Evolutionary conservation across 495 filamentous ascomycete genomes (phyloP).

Genomic region (Glutinoglossum americanum): DNA sequence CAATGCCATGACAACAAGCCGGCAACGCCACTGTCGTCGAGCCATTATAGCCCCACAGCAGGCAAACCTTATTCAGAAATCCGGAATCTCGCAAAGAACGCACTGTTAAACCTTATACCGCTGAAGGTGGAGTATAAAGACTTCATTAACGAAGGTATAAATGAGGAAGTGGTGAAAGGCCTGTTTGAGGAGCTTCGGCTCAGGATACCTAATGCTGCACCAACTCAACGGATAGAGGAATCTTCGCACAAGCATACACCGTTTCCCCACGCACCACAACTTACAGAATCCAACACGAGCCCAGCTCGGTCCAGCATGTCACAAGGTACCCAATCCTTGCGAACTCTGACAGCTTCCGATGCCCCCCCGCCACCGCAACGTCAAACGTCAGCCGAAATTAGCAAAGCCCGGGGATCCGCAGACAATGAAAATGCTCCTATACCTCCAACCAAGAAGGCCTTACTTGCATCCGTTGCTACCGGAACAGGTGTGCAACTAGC

Average conservation of each 20-base stretch:
- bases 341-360: not conserved
- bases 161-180: not conserved
- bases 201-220: not conserved
- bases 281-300: not conserved
- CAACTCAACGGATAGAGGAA: not conserved
- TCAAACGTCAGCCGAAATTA: not conserved
- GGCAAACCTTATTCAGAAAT: not conserved
- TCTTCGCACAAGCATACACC: not conserved
- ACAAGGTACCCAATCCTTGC: not conserved
- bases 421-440: not conserved
- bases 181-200: slow-evolving; percentile 2
- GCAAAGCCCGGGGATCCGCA: not conserved
- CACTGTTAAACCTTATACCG: slow-evolving; percentile 2
- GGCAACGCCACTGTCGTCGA: not conserved
- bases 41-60: not conserved
- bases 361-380: not conserved
- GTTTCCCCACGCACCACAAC: not conserved
- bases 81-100: slow-evolving; percentile 1
- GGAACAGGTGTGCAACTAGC: not conserved
- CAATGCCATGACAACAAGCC: not conserved
- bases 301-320: not conserved
- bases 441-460: not conserved
- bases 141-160: not conserved
- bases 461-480: not conserved
- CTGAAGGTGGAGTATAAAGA: slow-evolving; percentile 2